Base-by-base conservation (phyloP, 2,329 filamentous ascomycete species). In the Scedosporium minutisporum region DNA sequence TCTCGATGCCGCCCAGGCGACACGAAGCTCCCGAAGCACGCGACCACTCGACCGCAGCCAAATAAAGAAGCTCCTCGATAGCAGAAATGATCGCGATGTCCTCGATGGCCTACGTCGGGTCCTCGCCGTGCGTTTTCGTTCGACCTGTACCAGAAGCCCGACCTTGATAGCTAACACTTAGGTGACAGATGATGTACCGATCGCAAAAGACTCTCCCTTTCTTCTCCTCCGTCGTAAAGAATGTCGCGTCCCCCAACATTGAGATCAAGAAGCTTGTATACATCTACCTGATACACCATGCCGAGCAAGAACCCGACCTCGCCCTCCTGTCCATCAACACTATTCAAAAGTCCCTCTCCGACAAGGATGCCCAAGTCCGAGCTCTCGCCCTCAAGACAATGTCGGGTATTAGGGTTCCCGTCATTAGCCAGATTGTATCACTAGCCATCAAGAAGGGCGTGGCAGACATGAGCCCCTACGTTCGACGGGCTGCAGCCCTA, bases 201-300 rank as follows among this genome's bases (percentile, higher is more conserved):
- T 87, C 90, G 69, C 90, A 96, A 73, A 88, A 91, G 68, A 96
- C 92, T 63, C 82, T 96, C 2, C 87, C 90, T 23, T 96, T 93
- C 81, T 99, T 99, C 80, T 96, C 93, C n/a, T 90, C 92, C 25
- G 90, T 99, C 62, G 91, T 99, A 74, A 99, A 99, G 79, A 99
- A 97, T 69, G 91, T 97, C 64, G 93, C 93, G 29, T 96, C 91
- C 44, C 89, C 93, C 14, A 96, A 92, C 70, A 83, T 97, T 69
- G 92, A 96, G 71, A 93, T 97, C 75, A 96, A 97, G 77, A 97
- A 97, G 75, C 86, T 99, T 63, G 95, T 99, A 65, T 99, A 99
- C 80, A 96, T 97, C 73, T 99, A 97, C 76, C 87, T 99, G 65
- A 88, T 97, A 65, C 91, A 96, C 73, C 93, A 99, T 82, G 95